Base-by-base conservation (phyloP, 169 alveolate genomes). In the Eimeria brunetti region DNA sequence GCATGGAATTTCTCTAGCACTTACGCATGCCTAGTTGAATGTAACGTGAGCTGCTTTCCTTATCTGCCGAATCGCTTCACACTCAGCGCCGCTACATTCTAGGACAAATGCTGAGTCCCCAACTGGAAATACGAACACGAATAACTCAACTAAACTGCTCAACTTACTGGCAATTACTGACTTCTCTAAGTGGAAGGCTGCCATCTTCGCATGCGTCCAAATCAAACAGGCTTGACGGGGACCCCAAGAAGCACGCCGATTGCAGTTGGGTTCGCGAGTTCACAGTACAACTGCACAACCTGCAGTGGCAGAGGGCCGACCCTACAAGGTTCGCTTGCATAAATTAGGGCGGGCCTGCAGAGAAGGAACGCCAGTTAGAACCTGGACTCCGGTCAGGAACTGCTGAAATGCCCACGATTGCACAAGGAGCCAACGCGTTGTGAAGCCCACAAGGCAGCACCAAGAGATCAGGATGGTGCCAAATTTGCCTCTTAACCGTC, bases 131-230 rank as follows among this genome's bases (percentile, higher is more conserved):
- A 11, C 69, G 38, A 36, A 18, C 56, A 2, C 5, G 44, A 62
- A 5, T 0, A 49, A 51, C 11, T 27, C 88, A 78, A 38, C 56
- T 64, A 14, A 38, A 14, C 6, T 7, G 18, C 27, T 33, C 36
- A 6, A 20, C 95, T 60, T 62, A 91, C 95, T 83, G 73, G 95
- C 95, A 24, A 91, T 91, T 56, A 91, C 95, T 64, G 95, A 91
- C 60, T 91, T 91, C 89, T 91, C 88, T 30, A 91, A 24, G 85
- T 91, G 95, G 46, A 83, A 76, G 53, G 95, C 46, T 62, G 95
- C 90, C 95, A 91, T 91, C 67, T 69, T 91, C 56, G 67, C 76
- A 83, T 30, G 46, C 67, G 67, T 30, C 67, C 49, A 44, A 78
- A 14, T 27, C 64, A 62, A 46, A 36, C 0, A 38, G 51, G 81